A percentile compares a stretch with the other conserved stretches of the same genome.
phyloP scores from a whole-genome alignment of 257 asterid genomes.

The Salvia miltiorrhiza region DNA sequence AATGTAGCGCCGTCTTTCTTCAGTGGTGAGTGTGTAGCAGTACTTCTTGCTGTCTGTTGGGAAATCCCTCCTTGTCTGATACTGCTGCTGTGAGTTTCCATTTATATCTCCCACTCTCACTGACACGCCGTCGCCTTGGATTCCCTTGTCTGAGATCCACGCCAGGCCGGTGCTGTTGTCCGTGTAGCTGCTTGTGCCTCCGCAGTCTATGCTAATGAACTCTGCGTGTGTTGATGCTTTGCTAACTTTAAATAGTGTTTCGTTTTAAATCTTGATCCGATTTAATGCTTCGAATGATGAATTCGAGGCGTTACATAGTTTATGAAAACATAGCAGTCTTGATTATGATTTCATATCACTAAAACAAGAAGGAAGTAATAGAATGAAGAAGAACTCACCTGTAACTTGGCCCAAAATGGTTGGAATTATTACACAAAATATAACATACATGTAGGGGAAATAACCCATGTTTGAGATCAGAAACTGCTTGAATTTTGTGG shows the following conservation, averaged over 20 bases:
- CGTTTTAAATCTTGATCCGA: background rate
- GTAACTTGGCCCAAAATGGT: constrained; percentile 60
- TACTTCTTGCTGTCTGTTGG: constrained; percentile 68
- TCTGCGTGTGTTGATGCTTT: constrained; percentile 50
- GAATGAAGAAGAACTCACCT: constrained; percentile 44
- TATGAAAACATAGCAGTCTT: background rate
- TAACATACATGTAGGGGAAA: constrained; percentile 25
- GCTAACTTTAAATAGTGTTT: background rate
- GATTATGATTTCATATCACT: background rate
- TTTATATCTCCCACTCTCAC: constrained; percentile 32
- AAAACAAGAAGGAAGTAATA: background rate
- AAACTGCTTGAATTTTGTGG: constrained; percentile 19
- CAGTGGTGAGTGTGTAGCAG: constrained; percentile 65
- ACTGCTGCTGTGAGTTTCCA: constrained; percentile 41
- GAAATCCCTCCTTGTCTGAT: constrained; percentile 66
- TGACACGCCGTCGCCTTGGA: constrained; percentile 49
- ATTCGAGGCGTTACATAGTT: background rate
- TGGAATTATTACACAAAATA: constrained; percentile 35
- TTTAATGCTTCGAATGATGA: background rate
- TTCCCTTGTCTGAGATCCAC: constrained; percentile 65
- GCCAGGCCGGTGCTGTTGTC: constrained; percentile 62
- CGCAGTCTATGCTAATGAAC: constrained; percentile 90
- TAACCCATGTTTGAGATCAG: constrained; percentile 50
- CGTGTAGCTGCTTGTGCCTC: constrained; percentile 60
- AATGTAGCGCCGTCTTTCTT: constrained; percentile 73